Base-by-base conservation (phyloP, 208 protist species). In the Trypanosoma avium region DNA sequence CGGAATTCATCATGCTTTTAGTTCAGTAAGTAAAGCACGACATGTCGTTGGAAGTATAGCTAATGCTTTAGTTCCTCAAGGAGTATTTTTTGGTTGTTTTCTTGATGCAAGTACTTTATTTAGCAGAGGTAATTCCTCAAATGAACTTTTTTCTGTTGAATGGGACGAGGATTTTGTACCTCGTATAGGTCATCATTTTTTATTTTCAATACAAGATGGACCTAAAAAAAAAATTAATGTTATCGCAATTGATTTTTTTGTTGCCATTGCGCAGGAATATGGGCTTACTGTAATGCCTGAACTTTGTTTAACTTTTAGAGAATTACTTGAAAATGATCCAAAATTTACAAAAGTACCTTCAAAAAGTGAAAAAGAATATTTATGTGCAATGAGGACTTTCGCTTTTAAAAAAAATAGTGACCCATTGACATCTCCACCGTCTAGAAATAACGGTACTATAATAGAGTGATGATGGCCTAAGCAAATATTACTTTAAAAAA, bases 41-140 rank as follows among this genome's bases (percentile, higher is more conserved):
- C 77, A 82, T 56, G 83, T 92, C 61, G 27, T 95, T 19, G 81
- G 74, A 13, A 85, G 84, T 61, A 75, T 95, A 27, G 81, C 84
- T 4, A 92, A 92, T 56, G 86, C 89, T 4, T 72, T 95, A 32
- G 86, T 95, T 45, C 89, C 89, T 22, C 73, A 80, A 10, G 89
- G 89, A 8, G 71, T 75, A 3, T 95, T 95, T 65, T 50, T 92
- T 21, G 89, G 86, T 15, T 82, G 74, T 24, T 86, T 91, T 62
- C 70, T 90, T 32, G 86, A 92, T 69, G 78, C 74, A 21, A 81
- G 76, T 46, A 73, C 73, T 1, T 54, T 90, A 15, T 91, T 78
- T 63, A 61, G 68, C 4, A 92, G 84, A 40, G 86, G 82, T 0
- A 73, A 71, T 30, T 77, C 68, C 54, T 59, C 60, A n/a, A 92